Conservation (phyloP, 2,329 filamentous ascomycete genomes). For the Fusarium buharicum region DNA sequence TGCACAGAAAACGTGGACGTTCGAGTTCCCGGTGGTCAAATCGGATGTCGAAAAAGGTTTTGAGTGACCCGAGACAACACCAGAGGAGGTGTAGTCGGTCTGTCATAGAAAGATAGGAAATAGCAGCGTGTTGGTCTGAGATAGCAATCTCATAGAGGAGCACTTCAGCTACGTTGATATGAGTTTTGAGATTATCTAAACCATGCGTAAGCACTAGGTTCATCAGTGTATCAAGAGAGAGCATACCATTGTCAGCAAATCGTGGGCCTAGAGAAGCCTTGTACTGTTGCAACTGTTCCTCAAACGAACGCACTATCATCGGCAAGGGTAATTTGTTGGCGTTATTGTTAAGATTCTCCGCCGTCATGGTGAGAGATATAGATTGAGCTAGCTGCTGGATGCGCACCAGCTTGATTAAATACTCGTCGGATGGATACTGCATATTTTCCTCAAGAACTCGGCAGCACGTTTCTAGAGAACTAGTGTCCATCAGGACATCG, state of each 20-base stretch:
- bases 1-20: constrained; percentile 55
- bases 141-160: constrained; percentile 60
- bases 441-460: constrained; percentile 54
- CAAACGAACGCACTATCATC: constrained; percentile 57
- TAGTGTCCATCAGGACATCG: constrained; percentile 60
- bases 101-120: constrained; percentile 48
- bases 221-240: background rate
- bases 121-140: constrained; percentile 50
- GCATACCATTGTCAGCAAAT: constrained; percentile 51
- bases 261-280: constrained; percentile 50
- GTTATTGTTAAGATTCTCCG: constrained; percentile 45
- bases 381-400: constrained; percentile 61
- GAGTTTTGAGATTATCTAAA: constrained; percentile 54
- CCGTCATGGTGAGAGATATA: constrained; percentile 55
- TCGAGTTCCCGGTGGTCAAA: constrained; percentile 48
- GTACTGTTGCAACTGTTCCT: constrained; percentile 56
- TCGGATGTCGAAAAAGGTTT: constrained; percentile 54
- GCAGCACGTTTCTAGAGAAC: constrained; percentile 57
- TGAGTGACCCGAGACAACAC: constrained; percentile 55
- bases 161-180: constrained; percentile 58
- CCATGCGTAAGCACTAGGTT: constrained; percentile 10
- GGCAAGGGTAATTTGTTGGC: constrained; percentile 54
- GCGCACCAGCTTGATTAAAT: constrained; percentile 58
- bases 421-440: constrained; percentile 57
- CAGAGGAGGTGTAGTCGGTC: constrained; percentile 60